These are phyloP conservation scores for Geotrichum fermentans DNA, from an alignment of 1,139 yeast species.

Conservation along the genomic window DNA sequence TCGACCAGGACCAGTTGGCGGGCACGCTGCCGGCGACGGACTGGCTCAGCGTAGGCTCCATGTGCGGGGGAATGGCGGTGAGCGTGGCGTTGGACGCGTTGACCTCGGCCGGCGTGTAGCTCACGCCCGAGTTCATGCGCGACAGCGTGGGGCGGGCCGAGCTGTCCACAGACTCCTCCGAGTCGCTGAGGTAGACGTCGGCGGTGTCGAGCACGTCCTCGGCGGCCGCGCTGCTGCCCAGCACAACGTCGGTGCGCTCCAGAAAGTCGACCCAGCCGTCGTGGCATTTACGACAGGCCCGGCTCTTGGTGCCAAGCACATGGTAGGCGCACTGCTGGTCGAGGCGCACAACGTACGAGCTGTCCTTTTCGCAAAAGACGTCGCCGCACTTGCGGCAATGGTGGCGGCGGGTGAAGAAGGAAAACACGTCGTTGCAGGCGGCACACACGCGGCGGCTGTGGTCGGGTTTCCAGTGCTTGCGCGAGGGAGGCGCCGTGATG, in stretches of 20 bases:
- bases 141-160: not conserved
- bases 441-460: constrained; percentile 59
- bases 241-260: constrained; percentile 1
- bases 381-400: constrained; percentile 95
- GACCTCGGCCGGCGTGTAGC: not conserved
- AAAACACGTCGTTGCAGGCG: constrained; percentile 48
- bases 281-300: constrained; percentile 76
- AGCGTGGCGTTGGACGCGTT: not conserved
- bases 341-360: constrained; percentile 46
- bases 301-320: constrained; percentile 64
- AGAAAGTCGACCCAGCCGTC: constrained; percentile 49
- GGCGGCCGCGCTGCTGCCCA: not conserved
- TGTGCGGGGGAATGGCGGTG: not conserved
- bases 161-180: not conserved
- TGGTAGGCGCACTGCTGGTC: constrained; percentile 74
- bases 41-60: not conserved
- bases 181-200: too few relatives aligned
- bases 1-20: constrained; percentile 44
- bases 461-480: constrained; percentile 80
- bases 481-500: constrained; percentile 41
- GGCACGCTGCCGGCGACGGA: constrained; percentile 29
- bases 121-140: not conserved
- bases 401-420: constrained; percentile 61
- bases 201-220: not conserved
- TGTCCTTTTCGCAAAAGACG: constrained; percentile 69